A percentile compares a stretch with the other conserved stretches of the same genome.
These are phyloP conservation scores for Dactylellina parvicollis DNA, from an alignment of 2,329 filamentous ascomycete genomes.

Conservation along the genomic window DNA sequence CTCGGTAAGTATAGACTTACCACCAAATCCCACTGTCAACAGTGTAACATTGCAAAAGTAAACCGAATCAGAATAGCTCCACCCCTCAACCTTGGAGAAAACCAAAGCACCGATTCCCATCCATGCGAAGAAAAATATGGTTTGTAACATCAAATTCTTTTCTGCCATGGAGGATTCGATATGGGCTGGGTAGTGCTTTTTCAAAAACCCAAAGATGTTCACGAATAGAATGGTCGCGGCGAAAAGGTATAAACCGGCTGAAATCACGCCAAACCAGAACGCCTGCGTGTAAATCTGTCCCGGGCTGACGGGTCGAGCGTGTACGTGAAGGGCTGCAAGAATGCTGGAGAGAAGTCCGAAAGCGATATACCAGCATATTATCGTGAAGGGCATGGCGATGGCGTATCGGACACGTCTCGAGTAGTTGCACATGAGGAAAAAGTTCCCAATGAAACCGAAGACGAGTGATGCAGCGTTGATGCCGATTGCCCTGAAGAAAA, in stretches of 20 bases:
- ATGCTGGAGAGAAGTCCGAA: constrained; percentile 74
- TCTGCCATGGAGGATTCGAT: constrained; percentile 76
- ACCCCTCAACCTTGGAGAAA: constrained; percentile 77
- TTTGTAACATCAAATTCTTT: constrained; percentile 88
- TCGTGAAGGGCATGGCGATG: constrained; percentile 83
- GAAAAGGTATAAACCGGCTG: constrained; percentile 80
- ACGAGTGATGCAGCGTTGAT: constrained; percentile 81
- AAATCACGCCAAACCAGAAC: constrained; percentile 85
- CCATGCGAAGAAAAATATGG: constrained; percentile 84
- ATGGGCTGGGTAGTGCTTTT: constrained; percentile 81
- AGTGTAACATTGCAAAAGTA: constrained; percentile 77
- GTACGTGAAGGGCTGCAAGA: constrained; percentile 72
- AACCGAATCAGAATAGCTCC: constrained; percentile 79
- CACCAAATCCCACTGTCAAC: constrained; percentile 56
- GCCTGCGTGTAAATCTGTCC: constrained; percentile 74
- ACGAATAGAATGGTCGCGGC: constrained; percentile 76
- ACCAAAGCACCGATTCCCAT: constrained; percentile 79
- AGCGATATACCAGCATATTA: constrained; percentile 78
- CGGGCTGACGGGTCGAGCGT: constrained; percentile 64
- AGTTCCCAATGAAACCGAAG: constrained; percentile 81
- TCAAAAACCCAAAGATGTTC: constrained; percentile 67
- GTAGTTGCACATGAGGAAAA: constrained; percentile 88
- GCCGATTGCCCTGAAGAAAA: constrained; percentile 69
- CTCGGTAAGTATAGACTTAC: constrained; percentile 1
- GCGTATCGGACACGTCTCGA: constrained; percentile 80